A percentile compares a stretch with the other conserved stretches of the same genome.
Conservation (phyloP, 208 protist species). For the Wallacemonas sp. region DNA sequence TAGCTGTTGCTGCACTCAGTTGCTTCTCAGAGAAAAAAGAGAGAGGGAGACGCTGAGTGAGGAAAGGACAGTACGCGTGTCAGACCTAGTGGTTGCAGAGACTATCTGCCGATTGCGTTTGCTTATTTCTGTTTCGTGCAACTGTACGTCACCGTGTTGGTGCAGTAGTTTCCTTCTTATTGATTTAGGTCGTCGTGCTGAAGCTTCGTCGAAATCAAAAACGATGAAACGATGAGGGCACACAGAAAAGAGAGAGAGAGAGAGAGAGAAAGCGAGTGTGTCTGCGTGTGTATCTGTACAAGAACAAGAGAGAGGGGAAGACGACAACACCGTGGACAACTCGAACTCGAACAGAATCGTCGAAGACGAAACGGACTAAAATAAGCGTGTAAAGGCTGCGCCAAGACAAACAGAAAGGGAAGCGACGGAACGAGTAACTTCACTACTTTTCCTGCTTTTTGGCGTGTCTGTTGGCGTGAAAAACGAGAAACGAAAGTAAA, state of each 20-base stretch:
- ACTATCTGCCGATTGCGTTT: neutral
- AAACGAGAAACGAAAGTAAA: conserved; percentile 5
- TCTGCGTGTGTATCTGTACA: no score
- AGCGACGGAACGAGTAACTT: no score
- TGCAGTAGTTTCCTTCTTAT: neutral
- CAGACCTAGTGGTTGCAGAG: no score
- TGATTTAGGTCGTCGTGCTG: neutral
- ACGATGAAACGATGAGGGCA: neutral
- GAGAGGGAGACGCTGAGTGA: no score
- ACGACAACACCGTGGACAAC: neutral
- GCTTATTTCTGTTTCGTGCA: neutral
- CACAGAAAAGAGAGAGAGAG: neutral
- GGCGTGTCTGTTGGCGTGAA: conserved; percentile 2
- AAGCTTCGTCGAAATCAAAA: conserved; percentile 5
- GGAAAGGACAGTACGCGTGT: no score
- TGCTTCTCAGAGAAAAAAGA: no score
- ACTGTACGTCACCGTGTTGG: neutral
- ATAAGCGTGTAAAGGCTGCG: neutral
- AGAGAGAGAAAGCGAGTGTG: no score
- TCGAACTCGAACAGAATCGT: neutral
- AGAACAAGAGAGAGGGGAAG: neutral
- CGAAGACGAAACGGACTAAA: neutral
- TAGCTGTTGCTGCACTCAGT: no score
- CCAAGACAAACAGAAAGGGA: no score
- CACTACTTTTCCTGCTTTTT: neutral